Evolutionary conservation across 1,284 basidiomycete species (phyloP).

Genomic region (Termitomyces sp.): DNA sequence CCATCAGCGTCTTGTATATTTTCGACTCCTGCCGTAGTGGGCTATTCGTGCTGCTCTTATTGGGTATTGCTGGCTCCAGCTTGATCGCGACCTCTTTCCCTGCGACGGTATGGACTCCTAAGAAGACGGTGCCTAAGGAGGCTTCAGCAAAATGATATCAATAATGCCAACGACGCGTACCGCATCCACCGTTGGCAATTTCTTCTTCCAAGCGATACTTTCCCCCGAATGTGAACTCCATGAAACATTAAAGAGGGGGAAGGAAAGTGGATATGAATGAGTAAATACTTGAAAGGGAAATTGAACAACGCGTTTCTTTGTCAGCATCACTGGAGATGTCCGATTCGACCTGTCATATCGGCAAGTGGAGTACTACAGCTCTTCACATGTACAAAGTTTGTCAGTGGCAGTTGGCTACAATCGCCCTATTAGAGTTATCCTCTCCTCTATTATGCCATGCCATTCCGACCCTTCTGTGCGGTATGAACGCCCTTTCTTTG

Average conservation of each 20-base stretch:
- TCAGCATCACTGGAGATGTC: conserved; percentile 14
- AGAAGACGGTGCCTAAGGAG: conserved; percentile 78
- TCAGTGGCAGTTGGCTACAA: not conserved
- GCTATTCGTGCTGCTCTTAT: conserved; percentile 30
- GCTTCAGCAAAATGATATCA: conserved; percentile 3
- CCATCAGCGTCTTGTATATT: conserved; percentile 90
- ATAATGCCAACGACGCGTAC: conserved; percentile 40
- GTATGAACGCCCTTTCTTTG: not conserved
- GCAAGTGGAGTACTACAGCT: too few species aligned
- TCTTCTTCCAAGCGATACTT: conserved; percentile 93
- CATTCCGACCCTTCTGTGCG: not conserved
- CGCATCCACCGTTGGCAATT: conserved; percentile 92
- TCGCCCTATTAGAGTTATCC: not conserved
- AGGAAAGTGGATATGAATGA: not conserved
- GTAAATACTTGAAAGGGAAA: not conserved
- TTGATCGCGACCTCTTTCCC: conserved; percentile 98
- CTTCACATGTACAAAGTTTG: too few species aligned
- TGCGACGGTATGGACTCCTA: conserved; percentile 92
- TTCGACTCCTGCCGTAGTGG: conserved; percentile 91
- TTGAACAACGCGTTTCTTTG: conserved; percentile 21
- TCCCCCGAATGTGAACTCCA: conserved; percentile 65
- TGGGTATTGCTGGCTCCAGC: conserved; percentile 76
- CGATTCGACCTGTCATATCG: not conserved
- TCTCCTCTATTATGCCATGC: not conserved
- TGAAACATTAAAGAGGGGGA: conserved; percentile 9